A percentile compares a stretch with the other conserved stretches of the same genome.
Evolutionary conservation across 352 stramenopile genomes (phyloP).

Genomic region (Globisporangium iwayamae): DNA sequence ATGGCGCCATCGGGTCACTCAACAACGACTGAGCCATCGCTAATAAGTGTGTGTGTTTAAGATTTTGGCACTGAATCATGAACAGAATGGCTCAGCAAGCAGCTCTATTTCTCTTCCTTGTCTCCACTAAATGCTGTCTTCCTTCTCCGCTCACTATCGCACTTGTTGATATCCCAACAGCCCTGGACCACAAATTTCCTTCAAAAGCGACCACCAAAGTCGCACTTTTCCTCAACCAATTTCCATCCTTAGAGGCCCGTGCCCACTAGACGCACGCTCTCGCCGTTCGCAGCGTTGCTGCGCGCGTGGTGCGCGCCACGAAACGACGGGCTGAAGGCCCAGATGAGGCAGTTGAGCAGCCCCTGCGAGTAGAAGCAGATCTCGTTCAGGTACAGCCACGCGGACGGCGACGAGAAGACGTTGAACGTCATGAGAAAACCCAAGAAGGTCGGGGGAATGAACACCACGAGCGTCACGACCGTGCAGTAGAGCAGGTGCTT

Average conservation of each 20-base stretch:
- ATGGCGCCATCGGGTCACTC: constrained; percentile 62
- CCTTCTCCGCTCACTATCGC: too few relatives aligned
- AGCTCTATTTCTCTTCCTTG: constrained; percentile 3
- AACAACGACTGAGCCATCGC: constrained; percentile 22
- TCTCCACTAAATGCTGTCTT: too few relatives aligned
- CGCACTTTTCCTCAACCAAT: not conserved
- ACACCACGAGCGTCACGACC: constrained; percentile 34
- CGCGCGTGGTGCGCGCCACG: constrained; percentile 34
- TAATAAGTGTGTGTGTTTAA: not conserved
- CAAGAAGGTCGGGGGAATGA: constrained; percentile 42
- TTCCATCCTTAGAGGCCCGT: not conserved
- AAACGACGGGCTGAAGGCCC: constrained; percentile 58
- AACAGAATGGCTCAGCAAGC: not conserved
- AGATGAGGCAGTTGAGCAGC: constrained; percentile 49
- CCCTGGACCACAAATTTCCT: too few relatives aligned
- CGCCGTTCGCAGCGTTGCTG: constrained; percentile 6
- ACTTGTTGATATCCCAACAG: too few relatives aligned
- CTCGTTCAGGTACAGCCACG: constrained; percentile 54
- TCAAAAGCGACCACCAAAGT: not conserved
- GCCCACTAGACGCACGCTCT: constrained; percentile 3
- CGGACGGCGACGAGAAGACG: constrained; percentile 30
- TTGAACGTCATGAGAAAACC: constrained; percentile 34
- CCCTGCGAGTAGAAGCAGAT: constrained; percentile 66
- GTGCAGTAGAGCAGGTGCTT: constrained; percentile 49
- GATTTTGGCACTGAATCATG: not conserved